phyloP scores from a whole-genome alignment of 192 early-diverging fungal species.

The Linnemannia zychae region DNA sequence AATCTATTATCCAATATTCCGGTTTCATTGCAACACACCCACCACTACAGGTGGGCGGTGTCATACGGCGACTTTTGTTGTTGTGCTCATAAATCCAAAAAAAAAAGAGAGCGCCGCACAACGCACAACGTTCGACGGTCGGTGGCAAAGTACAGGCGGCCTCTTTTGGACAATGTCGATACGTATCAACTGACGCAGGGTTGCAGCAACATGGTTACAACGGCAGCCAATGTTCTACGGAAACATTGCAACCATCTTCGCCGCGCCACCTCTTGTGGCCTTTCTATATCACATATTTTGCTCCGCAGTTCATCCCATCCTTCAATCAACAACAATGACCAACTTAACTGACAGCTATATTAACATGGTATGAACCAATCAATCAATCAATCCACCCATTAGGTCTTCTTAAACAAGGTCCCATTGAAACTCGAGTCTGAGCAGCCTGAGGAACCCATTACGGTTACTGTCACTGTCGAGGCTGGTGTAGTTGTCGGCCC shows the following conservation, averaged over 20 bases:
- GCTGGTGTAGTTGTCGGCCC: constrained; percentile 56
- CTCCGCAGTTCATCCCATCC: neutral
- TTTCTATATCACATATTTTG: neutral
- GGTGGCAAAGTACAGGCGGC: too few relatives aligned
- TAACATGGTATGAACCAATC: neutral
- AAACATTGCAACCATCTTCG: neutral
- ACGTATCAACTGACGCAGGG: too few relatives aligned
- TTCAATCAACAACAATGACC: too few relatives aligned
- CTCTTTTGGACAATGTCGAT: too few relatives aligned
- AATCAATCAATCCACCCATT: neutral
- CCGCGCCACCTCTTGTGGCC: neutral
- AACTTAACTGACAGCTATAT: neutral
- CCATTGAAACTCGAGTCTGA: constrained; percentile 59
- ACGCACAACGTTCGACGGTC: too few relatives aligned
- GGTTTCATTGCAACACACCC: neutral
- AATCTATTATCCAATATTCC: neutral
- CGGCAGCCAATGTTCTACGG: neutral
- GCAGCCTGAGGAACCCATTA: constrained; percentile 42
- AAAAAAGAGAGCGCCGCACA: too few relatives aligned
- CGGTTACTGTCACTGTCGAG: constrained; percentile 31
- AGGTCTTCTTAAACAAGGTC: constrained; percentile 67
- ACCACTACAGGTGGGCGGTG: neutral
- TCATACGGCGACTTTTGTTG: neutral
- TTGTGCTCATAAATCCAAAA: neutral
- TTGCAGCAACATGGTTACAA: neutral